A percentile compares a stretch with the other conserved stretches of the same genome.
These are phyloP conservation scores for Fusarium brachygibbosum DNA, from an alignment of 2,329 filamentous ascomycete species.

Conservation along the genomic window DNA sequence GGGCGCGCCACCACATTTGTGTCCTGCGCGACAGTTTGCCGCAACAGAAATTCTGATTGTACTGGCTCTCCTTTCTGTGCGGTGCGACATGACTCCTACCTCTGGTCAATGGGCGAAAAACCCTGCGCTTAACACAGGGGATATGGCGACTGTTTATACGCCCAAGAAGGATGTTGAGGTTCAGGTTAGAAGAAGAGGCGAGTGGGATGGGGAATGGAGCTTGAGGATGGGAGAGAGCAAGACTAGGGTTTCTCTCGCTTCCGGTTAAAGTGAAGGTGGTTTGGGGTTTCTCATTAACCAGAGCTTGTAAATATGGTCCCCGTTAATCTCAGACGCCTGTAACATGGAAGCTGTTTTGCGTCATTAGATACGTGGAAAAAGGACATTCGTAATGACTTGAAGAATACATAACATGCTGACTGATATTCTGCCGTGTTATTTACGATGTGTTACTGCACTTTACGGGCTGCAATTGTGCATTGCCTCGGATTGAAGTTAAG, in stretches of 20 bases:
- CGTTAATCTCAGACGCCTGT: background rate
- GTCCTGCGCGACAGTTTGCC: conserved; percentile 50
- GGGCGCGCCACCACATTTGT: conserved; percentile 50
- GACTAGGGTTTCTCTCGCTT: conserved; percentile 45
- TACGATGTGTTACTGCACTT: too few species aligned
- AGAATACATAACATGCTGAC: background rate
- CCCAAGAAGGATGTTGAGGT: conserved; percentile 37
- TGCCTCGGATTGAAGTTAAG: too few species aligned
- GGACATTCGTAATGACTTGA: background rate
- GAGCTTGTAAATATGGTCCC: background rate
- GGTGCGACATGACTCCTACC: conserved; percentile 6
- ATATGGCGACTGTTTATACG: conserved; percentile 23
- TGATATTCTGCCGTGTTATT: too few species aligned
- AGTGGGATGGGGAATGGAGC: conserved; percentile 39
- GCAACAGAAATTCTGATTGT: conserved; percentile 48
- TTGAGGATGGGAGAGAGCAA: conserved; percentile 46
- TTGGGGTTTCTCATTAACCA: background rate
- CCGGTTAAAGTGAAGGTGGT: conserved; percentile 15
- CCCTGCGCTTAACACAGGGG: conserved; percentile 15
- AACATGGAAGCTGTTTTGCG: background rate
- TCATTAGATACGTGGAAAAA: background rate
- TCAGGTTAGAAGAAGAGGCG: conserved; percentile 10
- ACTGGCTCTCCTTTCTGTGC: conserved; percentile 23
- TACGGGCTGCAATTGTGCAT: too few species aligned
- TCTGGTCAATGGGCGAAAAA: conserved; percentile 14